Evolutionary conservation across 2,329 filamentous ascomycete genomes (phyloP).

Genomic region (Furcasterigmium sp.): DNA sequence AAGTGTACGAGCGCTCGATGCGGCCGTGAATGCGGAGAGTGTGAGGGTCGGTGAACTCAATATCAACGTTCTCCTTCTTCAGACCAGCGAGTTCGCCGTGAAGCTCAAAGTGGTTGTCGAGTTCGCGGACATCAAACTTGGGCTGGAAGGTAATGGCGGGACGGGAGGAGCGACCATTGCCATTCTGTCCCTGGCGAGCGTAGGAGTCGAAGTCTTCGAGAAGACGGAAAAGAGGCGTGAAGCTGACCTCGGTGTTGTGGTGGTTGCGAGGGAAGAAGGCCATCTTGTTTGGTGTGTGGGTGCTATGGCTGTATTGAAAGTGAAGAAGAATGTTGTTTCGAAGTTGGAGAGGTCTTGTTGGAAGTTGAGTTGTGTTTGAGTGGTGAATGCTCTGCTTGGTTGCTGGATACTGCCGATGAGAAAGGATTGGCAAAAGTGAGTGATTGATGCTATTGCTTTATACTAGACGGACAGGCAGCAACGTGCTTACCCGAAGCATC

Average conservation of each 20-base stretch:
- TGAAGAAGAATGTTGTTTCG: constrained; percentile 8
- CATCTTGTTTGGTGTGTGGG: constrained; percentile 37
- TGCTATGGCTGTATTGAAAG: constrained; percentile 1
- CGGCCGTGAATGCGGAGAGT: constrained; percentile 67
- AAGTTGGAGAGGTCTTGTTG: background rate
- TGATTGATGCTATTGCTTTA: constrained; percentile 19
- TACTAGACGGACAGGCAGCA: constrained; percentile 14
- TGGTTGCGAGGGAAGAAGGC: constrained; percentile 54
- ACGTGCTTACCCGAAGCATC: constrained; percentile 18
- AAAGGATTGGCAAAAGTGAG: constrained; percentile 7
- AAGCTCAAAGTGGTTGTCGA: constrained; percentile 63
- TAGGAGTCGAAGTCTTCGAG: constrained; percentile 60
- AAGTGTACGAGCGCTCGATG: constrained; percentile 58
- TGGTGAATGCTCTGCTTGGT: constrained; percentile 11
- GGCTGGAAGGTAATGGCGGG: constrained; percentile 56
- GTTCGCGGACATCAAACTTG: constrained; percentile 74
- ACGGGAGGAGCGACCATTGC: constrained; percentile 11
- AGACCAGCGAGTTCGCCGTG: constrained; percentile 76
- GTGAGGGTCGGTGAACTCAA: constrained; percentile 74
- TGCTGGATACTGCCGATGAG: constrained; percentile 22
- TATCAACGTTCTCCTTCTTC: constrained; percentile 65
- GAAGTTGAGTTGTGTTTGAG: background rate
- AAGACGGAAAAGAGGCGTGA: constrained; percentile 58
- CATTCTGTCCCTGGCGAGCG: constrained; percentile 28
- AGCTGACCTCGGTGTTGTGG: constrained; percentile 46